phyloP scores from a whole-genome alignment of 192 early-diverging fungal genomes.

The Coemansia sp. region DNA sequence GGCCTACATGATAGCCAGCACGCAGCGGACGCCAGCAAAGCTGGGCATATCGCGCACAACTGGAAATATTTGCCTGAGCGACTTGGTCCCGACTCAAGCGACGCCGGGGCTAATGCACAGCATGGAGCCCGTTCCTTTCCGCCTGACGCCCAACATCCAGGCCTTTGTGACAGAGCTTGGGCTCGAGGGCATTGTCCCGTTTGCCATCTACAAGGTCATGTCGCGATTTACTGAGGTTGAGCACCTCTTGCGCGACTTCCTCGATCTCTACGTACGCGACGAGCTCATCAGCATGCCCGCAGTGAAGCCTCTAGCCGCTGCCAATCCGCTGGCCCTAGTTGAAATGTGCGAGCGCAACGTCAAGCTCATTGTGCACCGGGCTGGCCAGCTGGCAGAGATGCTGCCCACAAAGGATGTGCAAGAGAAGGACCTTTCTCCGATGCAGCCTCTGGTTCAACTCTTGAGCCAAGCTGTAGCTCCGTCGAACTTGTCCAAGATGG shows the following conservation, averaged over 20 bases:
- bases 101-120: constrained; percentile 64
- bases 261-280: constrained; percentile 93
- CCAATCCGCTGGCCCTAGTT: constrained; percentile 39
- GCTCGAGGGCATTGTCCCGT: constrained; percentile 90
- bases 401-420: constrained; percentile 44
- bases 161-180: constrained; percentile 91
- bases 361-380: constrained; percentile 40
- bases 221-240: constrained; percentile 81
- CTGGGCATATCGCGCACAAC: constrained; percentile 82
- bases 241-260: constrained; percentile 89
- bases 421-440: constrained; percentile 47
- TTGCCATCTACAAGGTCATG: constrained; percentile 80
- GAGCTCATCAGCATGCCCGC: constrained; percentile 79
- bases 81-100: constrained; percentile 70
- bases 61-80: constrained; percentile 86
- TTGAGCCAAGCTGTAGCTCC: constrained; percentile 90
- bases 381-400: constrained; percentile 39
- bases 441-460: constrained; percentile 88
- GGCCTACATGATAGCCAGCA: constrained; percentile 87
- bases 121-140: constrained; percentile 93
- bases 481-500: constrained; percentile 93
- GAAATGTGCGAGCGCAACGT: constrained; percentile 58
- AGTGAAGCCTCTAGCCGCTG: constrained; percentile 59
- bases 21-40: constrained; percentile 86
- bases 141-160: constrained; percentile 97